These are phyloP conservation scores for Glycine tomentella DNA, from an alignment of 306 rosid genomes.

Conservation along the genomic window DNA sequence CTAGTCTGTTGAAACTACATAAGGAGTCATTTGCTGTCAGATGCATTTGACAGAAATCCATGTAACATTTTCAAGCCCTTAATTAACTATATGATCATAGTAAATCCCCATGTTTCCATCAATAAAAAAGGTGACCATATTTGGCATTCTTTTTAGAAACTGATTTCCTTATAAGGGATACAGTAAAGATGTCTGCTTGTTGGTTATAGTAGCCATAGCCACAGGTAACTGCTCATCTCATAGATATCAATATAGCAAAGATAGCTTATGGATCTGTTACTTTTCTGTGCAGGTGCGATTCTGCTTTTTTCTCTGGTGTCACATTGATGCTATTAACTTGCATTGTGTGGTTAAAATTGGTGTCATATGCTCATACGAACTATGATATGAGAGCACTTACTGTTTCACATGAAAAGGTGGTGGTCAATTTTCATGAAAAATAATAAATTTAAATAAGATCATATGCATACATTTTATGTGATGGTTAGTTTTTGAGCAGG, in stretches of 20 bases:
- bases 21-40: neutral
- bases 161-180: slow-evolving; percentile 23
- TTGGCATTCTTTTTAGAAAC: neutral
- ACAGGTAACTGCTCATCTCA: slow-evolving; percentile 9
- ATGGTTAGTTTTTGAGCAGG: slow-evolving; percentile 35
- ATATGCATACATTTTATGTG: slow-evolving; percentile 1
- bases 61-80: slow-evolving; percentile 29
- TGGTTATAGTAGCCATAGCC: neutral
- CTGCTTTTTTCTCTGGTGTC: slow-evolving; percentile 80
- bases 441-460: slow-evolving; percentile 11
- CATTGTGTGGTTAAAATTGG: slow-evolving; percentile 89
- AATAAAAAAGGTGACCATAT: slow-evolving; percentile 23
- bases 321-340: slow-evolving; percentile 86
- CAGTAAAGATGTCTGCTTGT: neutral
- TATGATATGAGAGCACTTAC: slow-evolving; percentile 71
- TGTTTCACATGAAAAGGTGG: slow-evolving; percentile 68
- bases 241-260: slow-evolving; percentile 18
- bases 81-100: slow-evolving; percentile 3
- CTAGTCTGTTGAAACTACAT: slow-evolving; percentile 1
- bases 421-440: slow-evolving; percentile 5
- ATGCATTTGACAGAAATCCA: slow-evolving; percentile 36
- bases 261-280: slow-evolving; percentile 34
- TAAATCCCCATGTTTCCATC: slow-evolving; percentile 28
- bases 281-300: slow-evolving; percentile 73
- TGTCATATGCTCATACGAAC: slow-evolving; percentile 85